These are phyloP conservation scores for Leccinellum albellum DNA, from an alignment of 768 basidiomycete genomes.

Conservation along the genomic window DNA sequence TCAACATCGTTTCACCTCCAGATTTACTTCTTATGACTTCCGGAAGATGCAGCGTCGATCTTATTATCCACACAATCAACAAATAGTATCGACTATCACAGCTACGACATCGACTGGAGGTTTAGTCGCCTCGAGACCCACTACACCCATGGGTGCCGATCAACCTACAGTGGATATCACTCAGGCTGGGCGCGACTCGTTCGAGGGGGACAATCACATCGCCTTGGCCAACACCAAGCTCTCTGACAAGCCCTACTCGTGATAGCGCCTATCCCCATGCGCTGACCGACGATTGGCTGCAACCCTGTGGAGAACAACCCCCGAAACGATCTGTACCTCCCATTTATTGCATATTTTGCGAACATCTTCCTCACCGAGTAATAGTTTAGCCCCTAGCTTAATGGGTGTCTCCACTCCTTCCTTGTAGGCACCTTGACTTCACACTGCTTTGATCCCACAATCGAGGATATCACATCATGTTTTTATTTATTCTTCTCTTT, in stretches of 20 bases:
- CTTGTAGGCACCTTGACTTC: conserved; percentile 1
- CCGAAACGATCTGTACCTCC: conserved; percentile 15
- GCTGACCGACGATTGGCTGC: neutral
- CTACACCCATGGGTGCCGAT: conserved; percentile 54
- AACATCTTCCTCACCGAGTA: conserved; percentile 15
- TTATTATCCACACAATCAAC: conserved; percentile 84
- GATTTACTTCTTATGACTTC: conserved; percentile 91
- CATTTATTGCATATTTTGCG: conserved; percentile 24
- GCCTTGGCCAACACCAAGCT: conserved; percentile 39
- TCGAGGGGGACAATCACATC: conserved; percentile 36
- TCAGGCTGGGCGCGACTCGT: conserved; percentile 42
- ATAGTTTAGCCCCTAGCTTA: conserved; percentile 20
- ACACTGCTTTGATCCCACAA: conserved; percentile 2
- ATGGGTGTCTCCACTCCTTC: conserved; percentile 17
- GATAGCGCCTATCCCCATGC: conserved; percentile 16
- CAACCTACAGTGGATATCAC: conserved; percentile 42
- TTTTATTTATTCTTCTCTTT: conserved; percentile 7
- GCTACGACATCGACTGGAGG: conserved; percentile 74
- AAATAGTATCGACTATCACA: conserved; percentile 56
- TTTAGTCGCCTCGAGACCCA: conserved; percentile 66
- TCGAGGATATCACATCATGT: conserved; percentile 11
- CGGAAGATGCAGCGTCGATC: conserved; percentile 87
- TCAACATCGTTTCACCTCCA: conserved; percentile 27
- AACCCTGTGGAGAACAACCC: neutral
- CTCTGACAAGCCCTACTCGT: conserved; percentile 51